phyloP scores from a whole-genome alignment of 1,139 yeast genomes.

The Saccharomyces hybrid region DNA sequence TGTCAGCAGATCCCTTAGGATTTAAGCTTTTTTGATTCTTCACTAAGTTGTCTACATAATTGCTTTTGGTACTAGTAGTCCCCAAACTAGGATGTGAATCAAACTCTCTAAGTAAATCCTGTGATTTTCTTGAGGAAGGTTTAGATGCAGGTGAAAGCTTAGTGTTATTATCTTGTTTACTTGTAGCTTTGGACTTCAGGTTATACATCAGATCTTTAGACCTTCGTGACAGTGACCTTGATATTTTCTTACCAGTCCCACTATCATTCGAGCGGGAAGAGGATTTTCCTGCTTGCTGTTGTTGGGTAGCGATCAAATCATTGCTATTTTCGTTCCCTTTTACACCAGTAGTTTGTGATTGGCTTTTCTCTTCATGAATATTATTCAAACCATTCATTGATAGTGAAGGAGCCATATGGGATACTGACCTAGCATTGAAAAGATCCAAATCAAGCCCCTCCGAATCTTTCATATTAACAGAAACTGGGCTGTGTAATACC shows the following conservation, averaged over 20 bases:
- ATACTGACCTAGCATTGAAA: not conserved
- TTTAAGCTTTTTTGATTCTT: not conserved
- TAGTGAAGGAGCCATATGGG: not conserved
- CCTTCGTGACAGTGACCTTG: constrained; percentile 5
- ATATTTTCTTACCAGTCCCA: not conserved
- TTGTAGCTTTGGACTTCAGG: constrained; percentile 2
- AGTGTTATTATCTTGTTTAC: not conserved
- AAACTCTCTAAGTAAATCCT: not conserved
- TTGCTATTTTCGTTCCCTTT: not conserved
- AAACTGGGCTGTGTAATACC: not conserved
- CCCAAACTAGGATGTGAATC: not conserved
- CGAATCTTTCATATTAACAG: not conserved
- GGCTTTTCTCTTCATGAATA: not conserved
- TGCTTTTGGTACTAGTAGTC: not conserved
- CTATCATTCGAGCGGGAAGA: not conserved
- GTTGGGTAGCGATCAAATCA: not conserved
- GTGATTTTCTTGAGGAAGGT: not conserved
- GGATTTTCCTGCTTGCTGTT: not conserved
- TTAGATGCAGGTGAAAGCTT: constrained; percentile 5
- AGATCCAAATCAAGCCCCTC: not conserved
- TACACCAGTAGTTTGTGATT: not conserved
- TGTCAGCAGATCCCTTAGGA: not conserved
- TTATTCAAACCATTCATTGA: not conserved
- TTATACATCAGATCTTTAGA: constrained; percentile 5
- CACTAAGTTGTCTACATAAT: not conserved